Percentiles rank a stretch among this genome's conserved stretches.
Conservation (phyloP, 2,329 filamentous ascomycete genomes). For the Botryotinia convoluta region DNA sequence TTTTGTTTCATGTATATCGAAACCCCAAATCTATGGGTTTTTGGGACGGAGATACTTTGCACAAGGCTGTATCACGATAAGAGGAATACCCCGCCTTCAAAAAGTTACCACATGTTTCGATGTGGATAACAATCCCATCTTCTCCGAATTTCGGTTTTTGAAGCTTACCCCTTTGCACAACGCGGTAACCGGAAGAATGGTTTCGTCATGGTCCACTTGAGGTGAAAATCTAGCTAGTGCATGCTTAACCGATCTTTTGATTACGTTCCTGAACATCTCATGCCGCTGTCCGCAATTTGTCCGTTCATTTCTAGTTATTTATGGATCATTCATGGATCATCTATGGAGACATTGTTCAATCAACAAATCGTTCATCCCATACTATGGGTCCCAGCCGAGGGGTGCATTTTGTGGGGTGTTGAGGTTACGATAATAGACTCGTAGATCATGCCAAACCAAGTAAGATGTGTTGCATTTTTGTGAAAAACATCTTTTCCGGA, state of each 20-base stretch:
- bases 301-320: background rate
- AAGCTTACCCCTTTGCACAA: background rate
- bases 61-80: background rate
- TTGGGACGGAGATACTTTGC: background rate
- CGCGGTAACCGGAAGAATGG: background rate
- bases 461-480: background rate
- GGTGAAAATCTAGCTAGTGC: background rate
- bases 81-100: background rate
- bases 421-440: background rate
- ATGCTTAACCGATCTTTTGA: background rate
- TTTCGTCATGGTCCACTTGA: conserved; percentile 4
- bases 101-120: background rate
- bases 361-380: background rate
- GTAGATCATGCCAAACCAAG: background rate
- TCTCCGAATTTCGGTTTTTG: background rate
- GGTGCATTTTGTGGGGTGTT: background rate
- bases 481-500: background rate
- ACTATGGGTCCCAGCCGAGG: background rate
- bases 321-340: background rate
- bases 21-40: background rate
- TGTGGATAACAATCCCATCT: background rate
- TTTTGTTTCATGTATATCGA: background rate
- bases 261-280: conserved; percentile 19
- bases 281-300: background rate
- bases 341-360: background rate